phyloP scores from a whole-genome alignment of 2,329 filamentous ascomycete species.

The Aureobasidium vineae region DNA sequence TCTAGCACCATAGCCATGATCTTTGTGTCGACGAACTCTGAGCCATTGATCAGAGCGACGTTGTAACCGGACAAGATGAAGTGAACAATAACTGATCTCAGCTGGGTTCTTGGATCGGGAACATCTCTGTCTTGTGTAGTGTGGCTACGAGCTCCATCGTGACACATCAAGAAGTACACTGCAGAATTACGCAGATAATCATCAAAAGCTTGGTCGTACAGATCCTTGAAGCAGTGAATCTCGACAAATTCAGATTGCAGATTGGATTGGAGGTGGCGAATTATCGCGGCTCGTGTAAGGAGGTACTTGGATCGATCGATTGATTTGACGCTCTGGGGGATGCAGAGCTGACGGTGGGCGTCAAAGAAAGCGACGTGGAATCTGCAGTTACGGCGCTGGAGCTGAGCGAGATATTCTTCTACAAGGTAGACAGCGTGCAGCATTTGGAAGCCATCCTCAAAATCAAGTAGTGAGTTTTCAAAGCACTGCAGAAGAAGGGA shows the following conservation, averaged over 20 bases:
- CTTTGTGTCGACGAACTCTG: constrained; percentile 65
- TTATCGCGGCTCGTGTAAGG: constrained; percentile 61
- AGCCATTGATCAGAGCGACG: constrained; percentile 61
- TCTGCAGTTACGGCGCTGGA: constrained; percentile 63
- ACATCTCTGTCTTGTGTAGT: constrained; percentile 23
- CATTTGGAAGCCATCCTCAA: constrained; percentile 66
- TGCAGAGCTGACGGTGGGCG: constrained; percentile 54
- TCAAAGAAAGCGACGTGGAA: constrained; percentile 72
- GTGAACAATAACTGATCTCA: constrained; percentile 54
- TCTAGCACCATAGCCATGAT: constrained; percentile 53
- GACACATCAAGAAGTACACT: constrained; percentile 66
- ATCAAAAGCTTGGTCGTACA: constrained; percentile 47
- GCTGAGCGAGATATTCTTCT: constrained; percentile 62
- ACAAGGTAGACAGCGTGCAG: constrained; percentile 68
- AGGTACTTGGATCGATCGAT: constrained; percentile 53
- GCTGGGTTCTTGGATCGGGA: constrained; percentile 29
- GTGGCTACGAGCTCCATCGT: constrained; percentile 54
- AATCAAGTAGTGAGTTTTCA: constrained; percentile 62
- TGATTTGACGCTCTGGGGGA: constrained; percentile 47
- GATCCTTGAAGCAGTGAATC: constrained; percentile 43
- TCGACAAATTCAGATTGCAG: constrained; percentile 33
- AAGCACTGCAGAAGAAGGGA: constrained; percentile 66
- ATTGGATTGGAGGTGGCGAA: constrained; percentile 59
- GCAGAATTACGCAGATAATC: constrained; percentile 56
- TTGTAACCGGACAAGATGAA: constrained; percentile 59